phyloP scores from a whole-genome alignment of 2,329 filamentous ascomycete species.

The Scytalidium lignicola region DNA sequence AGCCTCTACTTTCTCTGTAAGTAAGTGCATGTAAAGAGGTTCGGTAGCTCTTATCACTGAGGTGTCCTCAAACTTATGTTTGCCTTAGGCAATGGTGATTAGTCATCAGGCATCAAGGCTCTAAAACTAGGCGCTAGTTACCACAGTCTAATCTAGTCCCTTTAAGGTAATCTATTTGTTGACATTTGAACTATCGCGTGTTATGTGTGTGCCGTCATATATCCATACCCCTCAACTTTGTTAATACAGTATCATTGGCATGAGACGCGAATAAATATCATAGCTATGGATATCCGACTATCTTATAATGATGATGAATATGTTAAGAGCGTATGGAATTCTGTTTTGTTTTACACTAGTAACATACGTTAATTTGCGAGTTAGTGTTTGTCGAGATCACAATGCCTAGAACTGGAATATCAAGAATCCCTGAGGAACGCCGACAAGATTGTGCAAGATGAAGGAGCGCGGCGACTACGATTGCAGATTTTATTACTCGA shows the following conservation, averaged over 20 bases:
- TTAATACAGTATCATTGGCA: too few species aligned
- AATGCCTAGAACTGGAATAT: conserved; percentile 62
- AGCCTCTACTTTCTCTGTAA: conserved; percentile 5
- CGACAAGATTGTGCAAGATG: conserved; percentile 66
- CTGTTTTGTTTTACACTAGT: background rate
- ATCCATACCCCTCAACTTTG: too few species aligned
- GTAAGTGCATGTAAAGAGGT: conserved; percentile 1
- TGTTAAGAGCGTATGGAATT: conserved; percentile 20
- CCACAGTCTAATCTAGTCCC: too few species aligned
- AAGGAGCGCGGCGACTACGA: conserved; percentile 65
- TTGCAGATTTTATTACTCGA: conserved; percentile 67
- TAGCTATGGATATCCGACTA: conserved; percentile 23
- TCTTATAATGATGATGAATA: conserved; percentile 21
- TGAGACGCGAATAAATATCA: background rate
- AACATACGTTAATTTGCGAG: conserved; percentile 9
- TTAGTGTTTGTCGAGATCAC: conserved; percentile 25
- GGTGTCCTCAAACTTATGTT: conserved; percentile 2
- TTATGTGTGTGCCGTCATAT: too few species aligned
- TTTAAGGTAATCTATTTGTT: too few species aligned
- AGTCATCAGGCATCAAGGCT: background rate
- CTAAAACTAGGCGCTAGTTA: background rate
- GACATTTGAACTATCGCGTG: too few species aligned
- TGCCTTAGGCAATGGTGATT: background rate
- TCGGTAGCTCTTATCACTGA: conserved; percentile 2
- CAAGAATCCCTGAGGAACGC: conserved; percentile 59